These are phyloP conservation scores for Trichoderma citrinoviride DNA, from an alignment of 2,329 filamentous ascomycete species.

Conservation along the genomic window DNA sequence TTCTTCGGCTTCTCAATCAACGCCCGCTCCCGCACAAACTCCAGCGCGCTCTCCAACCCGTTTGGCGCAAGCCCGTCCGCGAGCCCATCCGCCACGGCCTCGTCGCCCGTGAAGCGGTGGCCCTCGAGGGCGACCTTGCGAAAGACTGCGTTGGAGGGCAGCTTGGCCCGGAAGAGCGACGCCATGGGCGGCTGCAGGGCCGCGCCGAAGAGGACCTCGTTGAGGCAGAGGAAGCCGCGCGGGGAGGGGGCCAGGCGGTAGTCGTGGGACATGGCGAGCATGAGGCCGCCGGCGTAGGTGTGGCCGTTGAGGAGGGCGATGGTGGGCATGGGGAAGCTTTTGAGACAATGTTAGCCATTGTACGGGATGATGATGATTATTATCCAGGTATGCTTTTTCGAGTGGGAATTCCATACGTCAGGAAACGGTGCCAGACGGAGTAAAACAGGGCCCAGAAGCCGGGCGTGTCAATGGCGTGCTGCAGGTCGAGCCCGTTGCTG, in stretches of 20 bases:
- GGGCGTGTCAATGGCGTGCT: constrained; percentile 58
- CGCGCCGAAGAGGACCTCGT: constrained; percentile 77
- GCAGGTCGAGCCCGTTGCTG: constrained; percentile 77
- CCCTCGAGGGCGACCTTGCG: constrained; percentile 71
- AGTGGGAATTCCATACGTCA: constrained; percentile 31
- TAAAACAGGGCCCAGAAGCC: constrained; percentile 65
- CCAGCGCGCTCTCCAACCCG: constrained; percentile 60
- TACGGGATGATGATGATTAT: background rate
- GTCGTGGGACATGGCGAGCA: constrained; percentile 79
- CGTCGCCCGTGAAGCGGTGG: constrained; percentile 59
- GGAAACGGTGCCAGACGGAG: constrained; percentile 60
- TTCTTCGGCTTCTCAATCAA: constrained; percentile 61
- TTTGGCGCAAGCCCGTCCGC: constrained; percentile 60
- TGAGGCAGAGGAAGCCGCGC: constrained; percentile 73
- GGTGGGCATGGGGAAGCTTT: constrained; percentile 73
- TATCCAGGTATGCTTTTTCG: background rate
- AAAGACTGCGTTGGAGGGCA: constrained; percentile 51
- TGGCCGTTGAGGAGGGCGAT: constrained; percentile 78
- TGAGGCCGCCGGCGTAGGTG: constrained; percentile 77
- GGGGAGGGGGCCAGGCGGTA: constrained; percentile 73
- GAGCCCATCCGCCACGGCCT: constrained; percentile 64
- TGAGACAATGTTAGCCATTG: background rate
- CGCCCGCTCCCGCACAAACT: constrained; percentile 57
- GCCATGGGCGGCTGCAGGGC: constrained; percentile 73
- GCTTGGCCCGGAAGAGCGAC: constrained; percentile 70